These are phyloP conservation scores for Pichia eremophila DNA, from an alignment of 805 yeast species.

Conservation along the genomic window DNA sequence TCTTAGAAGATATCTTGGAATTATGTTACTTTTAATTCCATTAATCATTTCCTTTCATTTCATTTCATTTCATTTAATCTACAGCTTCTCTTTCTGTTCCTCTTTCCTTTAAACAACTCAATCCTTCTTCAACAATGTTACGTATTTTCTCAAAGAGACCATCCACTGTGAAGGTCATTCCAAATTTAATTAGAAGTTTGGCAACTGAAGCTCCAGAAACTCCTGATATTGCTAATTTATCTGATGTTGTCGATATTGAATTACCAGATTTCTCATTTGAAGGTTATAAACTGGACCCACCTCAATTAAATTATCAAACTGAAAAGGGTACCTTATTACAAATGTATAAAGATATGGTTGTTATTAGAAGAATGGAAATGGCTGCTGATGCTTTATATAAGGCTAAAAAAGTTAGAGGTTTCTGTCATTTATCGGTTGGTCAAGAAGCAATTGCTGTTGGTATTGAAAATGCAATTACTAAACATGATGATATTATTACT, in stretches of 20 bases:
- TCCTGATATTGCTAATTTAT: slow-evolving; percentile 1
- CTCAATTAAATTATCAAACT: slow-evolving; percentile 65
- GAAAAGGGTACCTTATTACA: slow-evolving; percentile 71
- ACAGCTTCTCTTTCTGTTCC: not conserved
- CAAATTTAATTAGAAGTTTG: slow-evolving; percentile 11
- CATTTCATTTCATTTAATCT: no score
- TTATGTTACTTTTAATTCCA: no score
- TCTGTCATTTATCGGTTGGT: slow-evolving; percentile 96
- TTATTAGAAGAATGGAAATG: slow-evolving; percentile 97
- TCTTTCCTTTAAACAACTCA: not conserved
- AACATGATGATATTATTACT: slow-evolving; percentile 83
- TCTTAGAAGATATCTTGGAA: no score
- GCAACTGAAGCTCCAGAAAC: slow-evolving; percentile 22
- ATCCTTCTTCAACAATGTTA: slow-evolving; percentile 4
- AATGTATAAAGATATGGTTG: slow-evolving; percentile 94
- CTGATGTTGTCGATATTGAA: slow-evolving; percentile 33
- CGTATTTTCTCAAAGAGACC: slow-evolving; percentile 8
- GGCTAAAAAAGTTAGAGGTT: slow-evolving; percentile 97
- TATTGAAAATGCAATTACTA: slow-evolving; percentile 86
- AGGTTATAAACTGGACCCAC: slow-evolving; percentile 70
- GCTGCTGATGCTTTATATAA: slow-evolving; percentile 96
- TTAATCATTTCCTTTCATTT: no score
- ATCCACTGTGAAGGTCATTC: slow-evolving; percentile 3
- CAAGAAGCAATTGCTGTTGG: slow-evolving; percentile 99
- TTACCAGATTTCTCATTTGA: slow-evolving; percentile 80